phyloP scores from a whole-genome alignment of 1,284 basidiomycete genomes.

The Anthracocystis panici-leucophaei region DNA sequence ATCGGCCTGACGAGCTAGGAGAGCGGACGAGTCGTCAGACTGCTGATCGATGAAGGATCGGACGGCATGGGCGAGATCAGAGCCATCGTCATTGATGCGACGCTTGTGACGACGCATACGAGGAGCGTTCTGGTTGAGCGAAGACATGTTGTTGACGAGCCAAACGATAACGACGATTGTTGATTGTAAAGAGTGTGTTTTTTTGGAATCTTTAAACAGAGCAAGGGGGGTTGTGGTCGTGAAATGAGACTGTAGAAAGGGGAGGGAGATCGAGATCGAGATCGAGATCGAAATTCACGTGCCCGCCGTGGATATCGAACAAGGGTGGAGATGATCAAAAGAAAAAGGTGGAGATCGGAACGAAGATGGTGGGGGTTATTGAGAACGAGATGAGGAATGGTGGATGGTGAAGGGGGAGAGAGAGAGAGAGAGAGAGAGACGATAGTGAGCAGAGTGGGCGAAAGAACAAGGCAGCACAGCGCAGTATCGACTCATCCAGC shows the following conservation, averaged over 20 bases:
- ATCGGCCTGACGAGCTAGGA: constrained; percentile 40
- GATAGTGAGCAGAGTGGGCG: neutral
- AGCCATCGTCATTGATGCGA: constrained; percentile 50
- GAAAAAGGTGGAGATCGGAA: neutral
- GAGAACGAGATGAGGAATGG: neutral
- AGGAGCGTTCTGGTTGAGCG: constrained; percentile 29
- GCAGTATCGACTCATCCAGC: neutral
- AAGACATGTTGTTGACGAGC: constrained; percentile 19
- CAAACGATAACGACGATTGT: neutral
- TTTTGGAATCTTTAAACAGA: neutral
- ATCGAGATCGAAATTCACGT: constrained; percentile 12
- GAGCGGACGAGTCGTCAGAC: neutral
- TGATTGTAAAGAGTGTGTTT: constrained; percentile 8
- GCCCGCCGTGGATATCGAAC: constrained; percentile 37
- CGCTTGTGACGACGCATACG: constrained; percentile 56
- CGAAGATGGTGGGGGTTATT: neutral
- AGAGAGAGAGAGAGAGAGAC: neutral
- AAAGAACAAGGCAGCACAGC: neutral
- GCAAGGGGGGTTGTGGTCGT: neutral
- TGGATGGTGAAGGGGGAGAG: constrained; percentile 20
- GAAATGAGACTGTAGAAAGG: constrained; percentile 21
- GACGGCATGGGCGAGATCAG: constrained; percentile 35
- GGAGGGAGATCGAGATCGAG: neutral
- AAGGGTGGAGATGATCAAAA: too few species aligned
- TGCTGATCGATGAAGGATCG: constrained; percentile 28